A percentile compares a stretch with the other conserved stretches of the same genome.
Conservation (phyloP, 2,329 filamentous ascomycete genomes). For the Phaeosphaeriaceae sp. region DNA sequence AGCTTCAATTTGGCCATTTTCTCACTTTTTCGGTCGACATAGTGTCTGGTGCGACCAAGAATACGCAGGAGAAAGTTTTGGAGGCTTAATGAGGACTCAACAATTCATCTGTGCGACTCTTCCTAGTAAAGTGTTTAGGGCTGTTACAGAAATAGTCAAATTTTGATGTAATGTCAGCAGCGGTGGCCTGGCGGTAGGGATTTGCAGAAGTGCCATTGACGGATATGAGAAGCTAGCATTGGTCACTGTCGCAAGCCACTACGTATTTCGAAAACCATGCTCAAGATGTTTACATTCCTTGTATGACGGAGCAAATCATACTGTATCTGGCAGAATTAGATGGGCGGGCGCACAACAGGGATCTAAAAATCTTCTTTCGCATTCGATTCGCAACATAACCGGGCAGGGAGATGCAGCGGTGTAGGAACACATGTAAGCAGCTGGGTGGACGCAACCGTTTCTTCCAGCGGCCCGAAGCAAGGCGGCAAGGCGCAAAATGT, state of each 20-base stretch:
- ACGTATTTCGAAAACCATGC: no score
- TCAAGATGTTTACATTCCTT: background rate
- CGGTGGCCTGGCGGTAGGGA: background rate
- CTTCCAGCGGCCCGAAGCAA: slow-evolving; percentile 8
- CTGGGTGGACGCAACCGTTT: slow-evolving; percentile 1
- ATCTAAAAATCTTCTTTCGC: no score
- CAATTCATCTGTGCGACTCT: slow-evolving; percentile 1
- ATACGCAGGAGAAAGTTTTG: slow-evolving; percentile 22
- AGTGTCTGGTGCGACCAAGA: slow-evolving; percentile 4
- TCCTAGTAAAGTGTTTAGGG: background rate
- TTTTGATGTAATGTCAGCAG: background rate
- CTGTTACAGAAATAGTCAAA: background rate
- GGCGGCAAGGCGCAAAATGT: background rate
- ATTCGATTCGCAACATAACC: no score
- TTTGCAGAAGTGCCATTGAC: no score
- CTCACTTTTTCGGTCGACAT: no score
- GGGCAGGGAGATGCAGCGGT: background rate
- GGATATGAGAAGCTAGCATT: background rate
- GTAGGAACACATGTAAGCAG: slow-evolving; percentile 10
- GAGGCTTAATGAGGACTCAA: slow-evolving; percentile 8
- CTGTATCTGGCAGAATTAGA: background rate
- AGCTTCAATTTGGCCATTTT: no score
- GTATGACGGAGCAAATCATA: slow-evolving; percentile 6
- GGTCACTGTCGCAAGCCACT: no score
- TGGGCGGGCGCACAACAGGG: no score